Evolutionary conservation across 805 yeast species (phyloP), one percentile per base, ranked within the genome.

Genomic region (Zygosaccharomyces pseudorouxii): DNA sequence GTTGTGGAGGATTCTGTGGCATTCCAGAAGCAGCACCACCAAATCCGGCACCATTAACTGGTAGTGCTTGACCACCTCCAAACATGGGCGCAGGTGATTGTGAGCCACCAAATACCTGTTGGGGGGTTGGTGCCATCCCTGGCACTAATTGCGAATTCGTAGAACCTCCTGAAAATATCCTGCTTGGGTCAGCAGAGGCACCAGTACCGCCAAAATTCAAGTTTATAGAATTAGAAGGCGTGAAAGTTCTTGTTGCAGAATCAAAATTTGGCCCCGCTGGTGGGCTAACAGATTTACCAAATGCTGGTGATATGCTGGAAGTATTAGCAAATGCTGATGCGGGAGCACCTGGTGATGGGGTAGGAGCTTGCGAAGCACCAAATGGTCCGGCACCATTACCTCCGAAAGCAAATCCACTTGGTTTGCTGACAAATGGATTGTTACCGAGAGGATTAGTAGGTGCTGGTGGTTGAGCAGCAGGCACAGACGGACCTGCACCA

Each of bases 161-260:
- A 5, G 46, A 41, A n/a, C 46, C 43, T 11, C 55, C 55, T 1
- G 57, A 51, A 45, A 62, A 60, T 3, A 62, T 50, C n/a, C 54
- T 49, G 5, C 57, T 56, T 19, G 64, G 65, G 41, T 56, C 55
- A 3, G 51, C 46, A 8, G 44, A 36, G 5, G 51, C 43, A 1
- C 49, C 50, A 36, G 46, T 52, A 11, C 51, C 59, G 10, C 37
- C 61, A 46, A 64, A 64, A 44, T 63, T 62, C 25, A 64, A 31
- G 45, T 64, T 62, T 4, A 57, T 55, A 20, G 58, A 52, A 16
- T 45, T 42, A 3, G 66, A 60, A 23, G 69, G 69, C 16, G 57
- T 50, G 38, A 57, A 57, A 8, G 59, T 41, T 36, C 54, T 45
- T 29, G 51, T 54, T 29, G 56, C 30, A 14, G 39, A 38, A 29